Base-by-base conservation (phyloP, 2,329 filamentous ascomycete species). In the Capronia americana region DNA sequence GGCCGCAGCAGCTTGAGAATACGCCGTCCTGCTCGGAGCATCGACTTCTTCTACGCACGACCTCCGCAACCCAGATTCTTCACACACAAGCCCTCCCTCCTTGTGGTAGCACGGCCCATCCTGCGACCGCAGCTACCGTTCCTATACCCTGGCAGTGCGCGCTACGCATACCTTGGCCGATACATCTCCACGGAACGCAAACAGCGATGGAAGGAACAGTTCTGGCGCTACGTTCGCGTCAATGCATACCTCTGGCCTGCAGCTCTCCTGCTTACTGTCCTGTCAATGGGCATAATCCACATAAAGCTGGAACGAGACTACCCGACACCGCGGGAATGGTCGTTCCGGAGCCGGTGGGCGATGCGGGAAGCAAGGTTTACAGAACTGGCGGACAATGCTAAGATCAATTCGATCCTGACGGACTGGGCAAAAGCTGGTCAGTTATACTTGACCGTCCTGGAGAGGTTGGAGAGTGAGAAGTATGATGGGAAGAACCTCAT, bases 291-390 rank as follows among this genome's bases (percentile, higher is more conserved):
- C 17, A 75, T 92, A 41, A 84, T 90, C 74, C 89, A 93, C 74
- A 92, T 96, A 77, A 81, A 84, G 67, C 82, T 92, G 53, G 93
- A 97, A 79, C 85, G 89, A 56, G 82, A 86, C 60, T 92, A 89
- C 75, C 93, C 93, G 0, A 93, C 92, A 0, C 93, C 94, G 0
- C 85, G 86, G 28, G 93, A 96, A 76, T 97, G 93, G 92, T 82
- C 82, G 0, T 90, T 88, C 77, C 79, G 87, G 70, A 92, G 90
- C 54, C 84, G 92, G 26, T 86, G 90, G 78, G 82, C 84, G 46
- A 84, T 91, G 68, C 86, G 92, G 48, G 85, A 86, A 58, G 90
- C 90, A 3, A 83, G 84, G 72, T 85, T 85, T 62, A 83, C 85
- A 58, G 85, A 86, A 68, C 83, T 87, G 51, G 65, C 53, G 17